phyloP scores from a whole-genome alignment of 768 basidiomycete species.

The Asterophora lycoperdoides region DNA sequence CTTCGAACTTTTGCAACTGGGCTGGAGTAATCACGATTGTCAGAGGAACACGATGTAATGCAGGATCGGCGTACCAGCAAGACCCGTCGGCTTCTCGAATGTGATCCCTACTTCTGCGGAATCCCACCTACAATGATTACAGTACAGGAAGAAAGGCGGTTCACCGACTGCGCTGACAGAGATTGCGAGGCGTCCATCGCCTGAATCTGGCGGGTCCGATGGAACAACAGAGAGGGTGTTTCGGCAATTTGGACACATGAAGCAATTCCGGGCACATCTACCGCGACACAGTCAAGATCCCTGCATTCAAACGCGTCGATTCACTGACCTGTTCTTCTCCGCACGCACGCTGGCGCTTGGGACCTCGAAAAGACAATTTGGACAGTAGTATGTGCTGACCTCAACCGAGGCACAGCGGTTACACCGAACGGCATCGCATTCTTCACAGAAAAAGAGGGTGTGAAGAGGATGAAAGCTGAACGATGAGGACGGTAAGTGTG shows the following conservation, averaged over 20 bases:
- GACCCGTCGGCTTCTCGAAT: slow-evolving; percentile 95
- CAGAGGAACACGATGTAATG: background rate
- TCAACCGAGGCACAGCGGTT: slow-evolving; percentile 89
- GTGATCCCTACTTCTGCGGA: slow-evolving; percentile 87
- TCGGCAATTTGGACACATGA: slow-evolving; percentile 90
- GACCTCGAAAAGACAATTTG: slow-evolving; percentile 97
- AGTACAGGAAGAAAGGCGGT: slow-evolving; percentile 88
- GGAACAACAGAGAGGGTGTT: slow-evolving; percentile 90
- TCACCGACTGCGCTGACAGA: slow-evolving; percentile 65
- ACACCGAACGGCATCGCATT: slow-evolving; percentile 94
- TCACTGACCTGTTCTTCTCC: slow-evolving; percentile 85
- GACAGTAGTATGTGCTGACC: slow-evolving; percentile 97
- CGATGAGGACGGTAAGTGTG: slow-evolving; percentile 71
- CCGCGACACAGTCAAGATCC: slow-evolving; percentile 9
- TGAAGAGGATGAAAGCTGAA: slow-evolving; percentile 81
- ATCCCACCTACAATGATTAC: slow-evolving; percentile 93
- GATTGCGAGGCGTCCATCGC: slow-evolving; percentile 50
- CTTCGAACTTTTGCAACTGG: slow-evolving; percentile 88
- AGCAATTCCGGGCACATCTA: slow-evolving; percentile 98
- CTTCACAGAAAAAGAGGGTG: slow-evolving; percentile 93
- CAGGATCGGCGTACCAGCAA: slow-evolving; percentile 62
- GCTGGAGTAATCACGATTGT: slow-evolving; percentile 43
- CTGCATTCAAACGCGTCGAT: background rate
- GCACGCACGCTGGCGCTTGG: slow-evolving; percentile 97
- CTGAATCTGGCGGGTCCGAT: slow-evolving; percentile 71